A percentile compares a stretch with the other conserved stretches of the same genome.
Conservation (phyloP, 805 yeast genomes). For the Metschnikowia colocasiae region DNA sequence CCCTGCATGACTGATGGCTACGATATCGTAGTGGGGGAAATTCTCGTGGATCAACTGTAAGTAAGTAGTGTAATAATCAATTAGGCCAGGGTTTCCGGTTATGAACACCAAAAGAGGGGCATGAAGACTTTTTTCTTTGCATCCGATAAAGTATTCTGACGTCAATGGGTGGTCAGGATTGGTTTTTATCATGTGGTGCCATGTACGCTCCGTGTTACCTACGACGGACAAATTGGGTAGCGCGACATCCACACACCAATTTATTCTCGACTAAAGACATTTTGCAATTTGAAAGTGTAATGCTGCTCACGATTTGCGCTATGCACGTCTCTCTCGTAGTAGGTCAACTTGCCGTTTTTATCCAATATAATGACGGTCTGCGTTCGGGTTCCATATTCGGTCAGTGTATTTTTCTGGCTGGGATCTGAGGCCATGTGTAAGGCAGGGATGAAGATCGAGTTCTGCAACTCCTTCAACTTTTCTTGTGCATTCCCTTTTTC, state of each 20-base stretch:
- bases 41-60: constrained; percentile 39
- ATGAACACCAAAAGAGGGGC: constrained; percentile 48
- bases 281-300: constrained; percentile 15
- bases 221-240: background rate
- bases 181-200: constrained; percentile 4
- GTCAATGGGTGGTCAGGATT: constrained; percentile 25
- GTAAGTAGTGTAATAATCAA: constrained; percentile 59
- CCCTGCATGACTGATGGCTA: constrained; percentile 67
- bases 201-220: background rate
- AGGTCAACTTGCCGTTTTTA: constrained; percentile 47
- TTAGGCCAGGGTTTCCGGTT: constrained; percentile 78
- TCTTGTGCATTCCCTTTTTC: constrained; percentile 15
- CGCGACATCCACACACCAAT: constrained; percentile 3
- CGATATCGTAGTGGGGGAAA: constrained; percentile 46
- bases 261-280: background rate
- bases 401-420: constrained; percentile 7
- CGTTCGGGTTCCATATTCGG: constrained; percentile 80
- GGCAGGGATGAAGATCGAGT: constrained; percentile 73
- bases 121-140: constrained; percentile 18
- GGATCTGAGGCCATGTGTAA: constrained; percentile 23
- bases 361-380: constrained; percentile 72
- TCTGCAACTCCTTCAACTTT: constrained; percentile 42
- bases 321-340: constrained; percentile 61
- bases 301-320: constrained; percentile 12
- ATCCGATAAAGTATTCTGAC: constrained; percentile 20